A percentile compares a stretch with the other conserved stretches of the same genome.
phyloP scores from a whole-genome alignment of 2,329 filamentous ascomycete genomes.

The Hysterium pulicare region DNA sequence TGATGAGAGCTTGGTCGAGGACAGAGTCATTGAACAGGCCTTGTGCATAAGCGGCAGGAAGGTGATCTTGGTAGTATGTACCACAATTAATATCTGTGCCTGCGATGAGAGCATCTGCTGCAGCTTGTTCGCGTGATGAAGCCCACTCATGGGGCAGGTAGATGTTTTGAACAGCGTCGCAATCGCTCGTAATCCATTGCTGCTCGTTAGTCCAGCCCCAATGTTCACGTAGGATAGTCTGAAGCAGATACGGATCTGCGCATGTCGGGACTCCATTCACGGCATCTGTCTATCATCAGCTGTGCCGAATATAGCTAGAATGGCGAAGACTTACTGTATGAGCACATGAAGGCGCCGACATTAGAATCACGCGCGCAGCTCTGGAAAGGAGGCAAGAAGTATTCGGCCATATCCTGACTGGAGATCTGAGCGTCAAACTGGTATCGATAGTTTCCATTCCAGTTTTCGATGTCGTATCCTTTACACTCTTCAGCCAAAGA shows the following conservation, averaged over 20 bases:
- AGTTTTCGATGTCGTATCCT: constrained; percentile 24
- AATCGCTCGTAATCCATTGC: constrained; percentile 64
- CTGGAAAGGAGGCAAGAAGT: constrained; percentile 65
- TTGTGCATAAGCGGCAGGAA: constrained; percentile 43
- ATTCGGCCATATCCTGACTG: constrained; percentile 63
- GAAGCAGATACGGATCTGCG: constrained; percentile 59
- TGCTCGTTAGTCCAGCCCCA: constrained; percentile 62
- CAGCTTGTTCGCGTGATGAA: constrained; percentile 44
- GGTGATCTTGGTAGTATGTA: constrained; percentile 45
- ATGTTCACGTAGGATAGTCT: constrained; percentile 61
- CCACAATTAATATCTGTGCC: constrained; percentile 56
- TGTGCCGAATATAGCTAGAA: background rate
- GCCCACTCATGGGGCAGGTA: constrained; percentile 49
- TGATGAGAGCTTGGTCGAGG: constrained; percentile 49
- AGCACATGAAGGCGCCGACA: constrained; percentile 51
- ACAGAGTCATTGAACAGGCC: constrained; percentile 44
- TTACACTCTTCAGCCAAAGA: constrained; percentile 4
- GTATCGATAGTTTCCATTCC: constrained; percentile 34
- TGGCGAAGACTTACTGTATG: constrained; percentile 53
- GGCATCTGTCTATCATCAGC: constrained; percentile 42
- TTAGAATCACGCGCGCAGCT: constrained; percentile 45
- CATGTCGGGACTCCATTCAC: constrained; percentile 66
- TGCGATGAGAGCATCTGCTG: constrained; percentile 48
- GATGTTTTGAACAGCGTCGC: constrained; percentile 60
- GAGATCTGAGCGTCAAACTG: constrained; percentile 57